phyloP scores from a whole-genome alignment of 2,329 filamentous ascomycete species.

The Orbilia blumenaviensis region DNA sequence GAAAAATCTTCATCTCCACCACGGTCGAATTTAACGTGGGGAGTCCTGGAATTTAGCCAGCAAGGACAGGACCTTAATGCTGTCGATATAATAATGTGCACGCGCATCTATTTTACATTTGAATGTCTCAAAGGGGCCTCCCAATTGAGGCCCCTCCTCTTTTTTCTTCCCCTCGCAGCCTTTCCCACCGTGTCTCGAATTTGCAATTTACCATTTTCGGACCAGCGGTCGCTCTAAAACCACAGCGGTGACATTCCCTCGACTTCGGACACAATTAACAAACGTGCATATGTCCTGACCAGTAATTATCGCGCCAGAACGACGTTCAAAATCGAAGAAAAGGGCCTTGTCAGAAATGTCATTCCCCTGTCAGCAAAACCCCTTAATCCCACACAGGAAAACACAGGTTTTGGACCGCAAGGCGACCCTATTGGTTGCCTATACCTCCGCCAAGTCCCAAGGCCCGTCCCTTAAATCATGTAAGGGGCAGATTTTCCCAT shows the following conservation, averaged over 20 bases:
- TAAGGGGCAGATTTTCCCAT: constrained; percentile 49
- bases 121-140: constrained; percentile 31
- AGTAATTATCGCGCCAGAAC: constrained; percentile 27
- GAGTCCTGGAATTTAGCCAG: constrained; percentile 53
- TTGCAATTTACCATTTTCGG: constrained; percentile 36
- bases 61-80: constrained; percentile 18
- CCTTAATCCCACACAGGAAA: constrained; percentile 44
- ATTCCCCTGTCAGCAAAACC: constrained; percentile 26
- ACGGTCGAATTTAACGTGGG: constrained; percentile 45
- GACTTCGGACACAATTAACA: constrained; percentile 16
- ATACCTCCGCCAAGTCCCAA: constrained; percentile 19
- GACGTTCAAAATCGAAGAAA: constrained; percentile 7
- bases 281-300: too few species aligned
- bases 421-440: constrained; percentile 26
- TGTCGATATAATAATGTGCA: constrained; percentile 34
- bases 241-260: constrained; percentile 22
- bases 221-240: constrained; percentile 14
- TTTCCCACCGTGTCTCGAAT: constrained; percentile 10
- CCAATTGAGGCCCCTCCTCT: not conserved
- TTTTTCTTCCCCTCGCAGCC: not conserved
- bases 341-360: constrained; percentile 32
- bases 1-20: constrained; percentile 49
- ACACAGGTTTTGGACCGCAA: constrained; percentile 33
- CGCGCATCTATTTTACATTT: constrained; percentile 41
- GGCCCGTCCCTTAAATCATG: constrained; percentile 53